A percentile compares a stretch with the other conserved stretches of the same genome.
Evolutionary conservation across 352 stramenopile species (phyloP).

Genomic region (Phytopythium helicoides): DNA sequence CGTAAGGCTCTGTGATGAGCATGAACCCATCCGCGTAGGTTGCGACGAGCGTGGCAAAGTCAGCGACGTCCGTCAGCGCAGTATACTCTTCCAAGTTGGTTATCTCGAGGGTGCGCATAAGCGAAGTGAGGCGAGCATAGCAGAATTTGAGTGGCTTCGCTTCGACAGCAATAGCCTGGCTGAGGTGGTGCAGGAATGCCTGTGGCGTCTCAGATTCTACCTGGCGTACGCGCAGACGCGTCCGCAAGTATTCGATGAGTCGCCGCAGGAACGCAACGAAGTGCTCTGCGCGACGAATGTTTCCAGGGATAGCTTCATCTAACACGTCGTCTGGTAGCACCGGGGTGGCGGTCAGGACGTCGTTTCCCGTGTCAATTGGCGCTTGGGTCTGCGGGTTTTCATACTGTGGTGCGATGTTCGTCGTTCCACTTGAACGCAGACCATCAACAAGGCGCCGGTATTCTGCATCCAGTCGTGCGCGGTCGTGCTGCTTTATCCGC

Average conservation of each 20-base stretch:
- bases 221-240: constrained; percentile 77
- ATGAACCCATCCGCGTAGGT: constrained; percentile 98
- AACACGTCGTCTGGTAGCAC: constrained; percentile 93
- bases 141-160: constrained; percentile 97
- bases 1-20: constrained; percentile 97
- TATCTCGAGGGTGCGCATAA: constrained; percentile 96
- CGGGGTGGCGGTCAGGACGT: constrained; percentile 75
- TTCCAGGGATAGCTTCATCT: constrained; percentile 96
- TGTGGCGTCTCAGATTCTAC: constrained; percentile 96
- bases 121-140: constrained; percentile 95
- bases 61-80: constrained; percentile 93
- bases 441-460: constrained; percentile 96
- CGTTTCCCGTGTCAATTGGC: constrained; percentile 48
- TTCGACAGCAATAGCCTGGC: constrained; percentile 93
- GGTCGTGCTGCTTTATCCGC: constrained; percentile 91
- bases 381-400: constrained; percentile 35
- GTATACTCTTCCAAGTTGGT: constrained; percentile 98
- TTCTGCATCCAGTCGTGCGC: constrained; percentile 91
- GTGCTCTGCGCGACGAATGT: constrained; percentile 97
- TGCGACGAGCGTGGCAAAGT: constrained; percentile 96
- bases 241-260: constrained; percentile 93
- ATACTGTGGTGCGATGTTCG: constrained; percentile 51
- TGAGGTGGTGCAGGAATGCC: constrained; percentile 95
- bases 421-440: constrained; percentile 88
- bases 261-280: constrained; percentile 98